Conservation (phyloP, 139 green algal species). For the Chlorella sp. region DNA sequence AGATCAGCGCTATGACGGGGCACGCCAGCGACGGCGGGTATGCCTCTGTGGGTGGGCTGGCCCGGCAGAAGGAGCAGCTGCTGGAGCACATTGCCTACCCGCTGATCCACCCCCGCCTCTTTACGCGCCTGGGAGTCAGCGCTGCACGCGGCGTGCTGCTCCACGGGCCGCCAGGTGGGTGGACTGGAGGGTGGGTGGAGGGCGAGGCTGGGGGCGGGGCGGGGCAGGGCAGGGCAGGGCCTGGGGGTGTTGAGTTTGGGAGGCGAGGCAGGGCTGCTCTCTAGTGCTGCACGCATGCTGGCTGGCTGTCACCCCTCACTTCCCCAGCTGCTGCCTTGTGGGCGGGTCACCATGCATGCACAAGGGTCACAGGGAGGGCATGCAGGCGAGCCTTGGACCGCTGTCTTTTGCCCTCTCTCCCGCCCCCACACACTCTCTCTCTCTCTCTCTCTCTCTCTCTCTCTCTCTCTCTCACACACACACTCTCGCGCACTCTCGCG, state of each 20-base stretch:
- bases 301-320: too few species aligned
- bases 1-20: background rate
- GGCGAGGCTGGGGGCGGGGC: background rate
- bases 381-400: too few species aligned
- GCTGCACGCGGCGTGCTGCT: conserved; percentile 85
- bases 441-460: too few species aligned
- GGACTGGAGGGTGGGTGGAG: background rate
- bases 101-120: conserved; percentile 87
- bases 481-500: too few species aligned
- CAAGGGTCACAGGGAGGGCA: too few species aligned
- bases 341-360: too few species aligned
- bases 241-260: background rate
- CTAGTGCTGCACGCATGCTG: too few species aligned
- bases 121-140: conserved; percentile 79
- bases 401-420: too few species aligned
- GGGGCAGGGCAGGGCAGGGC: background rate
- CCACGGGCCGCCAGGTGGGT: conserved; percentile 78
- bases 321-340: too few species aligned
- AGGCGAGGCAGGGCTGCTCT: background rate
- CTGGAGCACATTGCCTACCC: conserved; percentile 82
- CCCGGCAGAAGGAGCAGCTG: conserved; percentile 78
- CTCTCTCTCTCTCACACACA: too few species aligned
- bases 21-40: conserved; percentile 59
- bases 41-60: conserved; percentile 80
- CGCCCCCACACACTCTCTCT: too few species aligned